Evolutionary conservation across 495 filamentous ascomycete genomes (phyloP).

Genomic region (Penicillium cinerascens): DNA sequence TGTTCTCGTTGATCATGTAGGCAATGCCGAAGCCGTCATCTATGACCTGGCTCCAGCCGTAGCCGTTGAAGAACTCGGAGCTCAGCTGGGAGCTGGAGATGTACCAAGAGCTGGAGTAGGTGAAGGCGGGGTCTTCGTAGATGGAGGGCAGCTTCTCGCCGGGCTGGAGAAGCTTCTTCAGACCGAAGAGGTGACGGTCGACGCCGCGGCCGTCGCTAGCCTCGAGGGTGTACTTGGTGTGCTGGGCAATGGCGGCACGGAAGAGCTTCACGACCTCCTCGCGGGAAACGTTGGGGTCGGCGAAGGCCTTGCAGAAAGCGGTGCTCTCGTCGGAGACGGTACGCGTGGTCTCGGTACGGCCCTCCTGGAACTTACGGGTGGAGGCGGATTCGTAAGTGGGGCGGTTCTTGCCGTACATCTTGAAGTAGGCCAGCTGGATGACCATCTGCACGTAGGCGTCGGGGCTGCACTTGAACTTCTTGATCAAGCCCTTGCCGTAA

Average conservation of each 20-base stretch:
- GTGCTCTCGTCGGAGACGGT: conserved; percentile 87
- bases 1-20: conserved; percentile 99
- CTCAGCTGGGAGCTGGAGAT: conserved; percentile 85
- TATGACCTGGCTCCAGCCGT: conserved; percentile 98
- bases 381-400: conserved; percentile 98
- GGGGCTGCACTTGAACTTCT: conserved; percentile 98
- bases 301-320: conserved; percentile 86
- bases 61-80: conserved; percentile 97
- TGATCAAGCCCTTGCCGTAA: conserved; percentile 98
- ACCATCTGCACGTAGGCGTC: conserved; percentile 98
- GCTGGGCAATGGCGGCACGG: conserved; percentile 73
- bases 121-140: conserved; percentile 81
- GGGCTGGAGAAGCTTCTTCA: conserved; percentile 84
- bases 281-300: conserved; percentile 55
- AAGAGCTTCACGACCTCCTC: conserved; percentile 69
- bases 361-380: conserved; percentile 90
- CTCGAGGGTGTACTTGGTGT: conserved; percentile 85
- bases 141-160: conserved; percentile 79
- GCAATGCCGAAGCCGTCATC: conserved; percentile 96
- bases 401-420: conserved; percentile 97
- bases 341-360: conserved; percentile 94
- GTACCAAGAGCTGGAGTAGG: conserved; percentile 86
- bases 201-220: conserved; percentile 91
- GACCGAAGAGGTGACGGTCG: conserved; percentile 92
- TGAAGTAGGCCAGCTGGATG: conserved; percentile 97